Evolutionary conservation across 176 grass and related monocot genomes (phyloP), one percentile per base, ranked within the genome.

Genomic region (Zizania latifolia): DNA sequence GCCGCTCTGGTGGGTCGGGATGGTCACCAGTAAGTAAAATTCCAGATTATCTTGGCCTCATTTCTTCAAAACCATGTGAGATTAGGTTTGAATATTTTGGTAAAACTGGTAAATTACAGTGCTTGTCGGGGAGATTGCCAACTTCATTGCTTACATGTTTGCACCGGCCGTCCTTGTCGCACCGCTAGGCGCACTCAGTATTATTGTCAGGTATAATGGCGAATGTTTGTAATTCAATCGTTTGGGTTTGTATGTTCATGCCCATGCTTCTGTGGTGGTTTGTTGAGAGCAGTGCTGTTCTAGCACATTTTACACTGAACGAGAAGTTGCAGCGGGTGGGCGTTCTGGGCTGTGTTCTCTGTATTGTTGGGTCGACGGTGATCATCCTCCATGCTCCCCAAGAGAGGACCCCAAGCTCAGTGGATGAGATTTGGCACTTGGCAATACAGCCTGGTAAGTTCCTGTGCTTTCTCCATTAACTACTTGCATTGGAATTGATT

Each of bases 1-100:
- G 86, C 94, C 94, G 35, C 88, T 99, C n/a, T 94, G 95, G 91
- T 94, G 95, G 95, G 69, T 99, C 16, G 91, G 95, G 44, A 92
- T 99, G 86, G 72, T 99, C 36, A 92, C 91, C 41, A 99, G 95
- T 99, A 84, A 92, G 95, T 66, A 21, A 53, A 53, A 22, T 62
- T 40, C 69, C 62, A 57, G 15, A 17, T 28, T 62, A 58, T 43
- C 41, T 59, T 30, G 23, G 6, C 30, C 19, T 38, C 34, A 14
- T 84, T 51, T 75, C 30, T 75, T 68, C 29, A 50, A 16, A 67
- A 48, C 73, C 56, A 58, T 78, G 4, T 30, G 26, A 37, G 14
- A 74, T 83, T 77, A 19, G 50, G 23, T 54, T 28, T 6, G 40
- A 57, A 72, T 81, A 19, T 21, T 56, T 40, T 37, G 14, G 14